Evolutionary conservation across 2,329 filamentous ascomycete species (phyloP), one percentile per base, ranked within the genome.

Genomic region (Fusarium compactum): DNA sequence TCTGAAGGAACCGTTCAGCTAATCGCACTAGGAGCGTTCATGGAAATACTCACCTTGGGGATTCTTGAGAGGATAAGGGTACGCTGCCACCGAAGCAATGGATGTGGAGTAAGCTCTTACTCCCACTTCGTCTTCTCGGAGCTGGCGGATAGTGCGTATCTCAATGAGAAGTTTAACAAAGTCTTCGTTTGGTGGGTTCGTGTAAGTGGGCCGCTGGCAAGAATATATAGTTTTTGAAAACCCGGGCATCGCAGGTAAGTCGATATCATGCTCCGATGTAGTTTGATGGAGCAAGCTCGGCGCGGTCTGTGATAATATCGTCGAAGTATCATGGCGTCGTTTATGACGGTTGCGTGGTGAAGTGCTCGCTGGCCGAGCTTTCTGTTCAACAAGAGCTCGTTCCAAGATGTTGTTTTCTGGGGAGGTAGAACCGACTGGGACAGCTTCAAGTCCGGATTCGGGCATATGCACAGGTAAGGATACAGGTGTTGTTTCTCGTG

Each of bases 71-170:
- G 52, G 60, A 70, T 84, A 81, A 1, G 95, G 94, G 74, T 98
- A 98, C 1, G 95, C 93, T 6, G 93, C 89, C 20, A 99, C 79
- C 0, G 92, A 83, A 8, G 96, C 94, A 70, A 98, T 97, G 15
- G 92, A 90, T 3, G 92, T 94, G 30, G 92, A 95, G 77, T 98
- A 98, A 0, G 95, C 94, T 51, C 94, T 88, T 0, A 95, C 89
- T 4, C 93, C 94, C 62, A 97, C 89, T 48, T 92, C 86, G 73
- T 98, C 94, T 11, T 89, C 88, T 2, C 87, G 90, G 3, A 98
- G 83, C 18, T 89, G 85, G 24, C 95, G 88, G 4, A 91, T 86
- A 4, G 87, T 88, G 47, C 91, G 89, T 70, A 98, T 93, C 63
- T 91, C 90, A 72, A 90, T 87, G 8, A 99, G 85, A 65, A 92